Conservation (phyloP, 441 rosid genomes). For the Corymbia calophylla region DNA sequence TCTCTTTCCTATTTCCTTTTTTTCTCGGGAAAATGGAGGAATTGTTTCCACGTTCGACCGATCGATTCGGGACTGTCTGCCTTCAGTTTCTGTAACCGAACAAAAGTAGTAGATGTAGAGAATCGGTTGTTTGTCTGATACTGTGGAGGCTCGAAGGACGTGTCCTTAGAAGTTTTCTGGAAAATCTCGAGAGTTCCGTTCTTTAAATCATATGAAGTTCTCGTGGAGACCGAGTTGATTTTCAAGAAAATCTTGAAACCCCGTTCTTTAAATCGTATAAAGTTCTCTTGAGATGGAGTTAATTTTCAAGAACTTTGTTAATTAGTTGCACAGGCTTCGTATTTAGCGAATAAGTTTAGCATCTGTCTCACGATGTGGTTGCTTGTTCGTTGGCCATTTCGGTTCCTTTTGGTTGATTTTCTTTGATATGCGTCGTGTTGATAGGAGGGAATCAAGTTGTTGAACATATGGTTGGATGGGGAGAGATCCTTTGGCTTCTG, state of each 20-base stretch:
- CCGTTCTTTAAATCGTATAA: background rate
- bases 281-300: background rate
- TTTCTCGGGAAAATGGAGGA: background rate
- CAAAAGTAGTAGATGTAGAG: background rate
- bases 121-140: background rate
- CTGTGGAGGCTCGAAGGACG: background rate
- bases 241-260: background rate
- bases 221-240: background rate
- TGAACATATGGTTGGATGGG: conserved; percentile 85
- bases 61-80: background rate
- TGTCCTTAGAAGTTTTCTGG: background rate
- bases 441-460: conserved; percentile 81
- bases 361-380: background rate
- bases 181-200: background rate
- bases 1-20: background rate
- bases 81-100: background rate
- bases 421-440: background rate
- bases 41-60: background rate
- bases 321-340: background rate
- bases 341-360: background rate
- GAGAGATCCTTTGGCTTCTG: conserved; percentile 60
- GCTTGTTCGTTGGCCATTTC: too few relatives aligned
- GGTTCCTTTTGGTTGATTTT: background rate
- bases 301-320: background rate
- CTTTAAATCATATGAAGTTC: background rate